phyloP scores from a whole-genome alignment of 176 grass and related monocot species.

The Alloteropsis semialata region DNA sequence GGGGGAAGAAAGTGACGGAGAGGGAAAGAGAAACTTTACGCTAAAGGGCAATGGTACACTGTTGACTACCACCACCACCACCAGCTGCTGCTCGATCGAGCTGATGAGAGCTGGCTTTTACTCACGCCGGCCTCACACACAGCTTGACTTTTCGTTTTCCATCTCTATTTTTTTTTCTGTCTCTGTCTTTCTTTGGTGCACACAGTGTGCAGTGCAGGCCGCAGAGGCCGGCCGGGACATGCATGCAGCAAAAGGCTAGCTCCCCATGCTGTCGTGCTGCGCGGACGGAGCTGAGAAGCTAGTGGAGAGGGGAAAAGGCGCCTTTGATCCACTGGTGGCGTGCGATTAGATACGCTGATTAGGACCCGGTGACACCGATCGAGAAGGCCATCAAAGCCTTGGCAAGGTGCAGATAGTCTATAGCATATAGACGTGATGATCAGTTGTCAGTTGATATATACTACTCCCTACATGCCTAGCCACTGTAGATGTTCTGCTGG shows the following conservation, averaged over 20 bases:
- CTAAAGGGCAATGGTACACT: conserved; percentile 13
- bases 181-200: neutral
- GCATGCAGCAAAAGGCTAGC: conserved; percentile 25
- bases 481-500: conserved; percentile 5
- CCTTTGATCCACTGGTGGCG: conserved; percentile 37
- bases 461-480: no score
- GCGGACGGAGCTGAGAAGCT: no score
- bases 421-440: neutral
- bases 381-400: neutral
- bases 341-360: conserved; percentile 58
- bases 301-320: neutral
- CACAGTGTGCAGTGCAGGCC: neutral
- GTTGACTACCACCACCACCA: neutral
- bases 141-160: neutral
- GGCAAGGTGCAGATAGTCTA: neutral
- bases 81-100: neutral
- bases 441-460: neutral
- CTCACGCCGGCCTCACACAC: neutral
- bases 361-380: conserved; percentile 40
- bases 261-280: conserved; percentile 10
- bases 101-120: neutral
- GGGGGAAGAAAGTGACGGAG: neutral
- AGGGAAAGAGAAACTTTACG: neutral
- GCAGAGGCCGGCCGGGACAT: neutral
- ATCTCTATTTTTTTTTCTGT: neutral